These are phyloP conservation scores for Monosporascus cannonballus DNA, from an alignment of 2,329 filamentous ascomycete species.

Conservation along the genomic window DNA sequence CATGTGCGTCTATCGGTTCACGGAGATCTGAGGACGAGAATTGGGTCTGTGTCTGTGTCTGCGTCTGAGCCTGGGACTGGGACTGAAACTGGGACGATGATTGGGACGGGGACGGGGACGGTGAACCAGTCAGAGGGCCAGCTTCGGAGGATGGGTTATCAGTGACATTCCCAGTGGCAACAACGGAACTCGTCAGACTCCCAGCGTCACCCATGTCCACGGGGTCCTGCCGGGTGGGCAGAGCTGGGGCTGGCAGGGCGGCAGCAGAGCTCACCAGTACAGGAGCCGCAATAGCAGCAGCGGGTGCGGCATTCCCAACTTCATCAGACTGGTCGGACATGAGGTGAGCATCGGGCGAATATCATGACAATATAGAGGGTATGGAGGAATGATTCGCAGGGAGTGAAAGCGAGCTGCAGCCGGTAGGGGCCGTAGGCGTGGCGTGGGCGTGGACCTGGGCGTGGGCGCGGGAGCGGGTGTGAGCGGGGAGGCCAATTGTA, in stretches of 20 bases:
- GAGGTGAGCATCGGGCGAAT: constrained; percentile 49
- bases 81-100: background rate
- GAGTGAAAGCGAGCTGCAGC: constrained; percentile 3
- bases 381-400: constrained; percentile 18
- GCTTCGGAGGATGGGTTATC: constrained; percentile 20
- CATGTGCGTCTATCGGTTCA: constrained; percentile 14
- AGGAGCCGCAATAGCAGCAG: constrained; percentile 23
- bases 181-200: constrained; percentile 13
- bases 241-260: constrained; percentile 2
- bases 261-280: constrained; percentile 20
- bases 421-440: constrained; percentile 9
- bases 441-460: constrained; percentile 3
- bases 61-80: background rate
- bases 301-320: constrained; percentile 49
- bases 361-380: constrained; percentile 19
- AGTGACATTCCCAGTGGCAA: constrained; percentile 19
- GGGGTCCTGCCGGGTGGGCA: constrained; percentile 11
- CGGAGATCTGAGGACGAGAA: constrained; percentile 13
- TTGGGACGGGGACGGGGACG: background rate
- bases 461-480: background rate
- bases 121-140: constrained; percentile 20
- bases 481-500: background rate
- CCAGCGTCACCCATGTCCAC: constrained; percentile 11
- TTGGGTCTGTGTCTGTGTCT: background rate
- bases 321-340: constrained; percentile 48